phyloP scores from a whole-genome alignment of 345 rosid genomes.

The Hypericum androsaemum region DNA sequence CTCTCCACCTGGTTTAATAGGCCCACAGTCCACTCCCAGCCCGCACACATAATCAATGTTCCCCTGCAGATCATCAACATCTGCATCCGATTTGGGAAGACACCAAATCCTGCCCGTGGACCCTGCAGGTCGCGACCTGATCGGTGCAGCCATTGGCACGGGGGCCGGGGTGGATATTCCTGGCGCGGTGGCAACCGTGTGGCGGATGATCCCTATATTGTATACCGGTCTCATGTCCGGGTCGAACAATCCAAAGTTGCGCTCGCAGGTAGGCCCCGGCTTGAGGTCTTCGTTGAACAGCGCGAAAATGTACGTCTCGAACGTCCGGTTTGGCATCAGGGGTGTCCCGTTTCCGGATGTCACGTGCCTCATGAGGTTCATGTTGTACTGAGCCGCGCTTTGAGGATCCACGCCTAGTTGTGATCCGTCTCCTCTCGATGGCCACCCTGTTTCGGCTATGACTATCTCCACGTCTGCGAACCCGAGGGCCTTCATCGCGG shows the following conservation, averaged over 20 bases:
- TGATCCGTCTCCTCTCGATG: slow-evolving; percentile 48
- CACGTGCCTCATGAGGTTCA: slow-evolving; percentile 50
- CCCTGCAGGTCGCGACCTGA: slow-evolving; percentile 3
- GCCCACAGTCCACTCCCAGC: slow-evolving; percentile 38
- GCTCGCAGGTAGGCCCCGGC: slow-evolving; percentile 57
- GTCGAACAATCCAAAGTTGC: slow-evolving; percentile 63
- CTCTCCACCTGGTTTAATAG: slow-evolving; percentile 35
- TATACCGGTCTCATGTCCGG: slow-evolving; percentile 64
- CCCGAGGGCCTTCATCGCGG: slow-evolving; percentile 61
- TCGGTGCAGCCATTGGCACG: slow-evolving; percentile 14
- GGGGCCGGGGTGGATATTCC: slow-evolving; percentile 22
- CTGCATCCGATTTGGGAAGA: slow-evolving; percentile 39
- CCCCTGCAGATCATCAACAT: slow-evolving; percentile 41
- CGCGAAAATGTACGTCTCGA: slow-evolving; percentile 78
- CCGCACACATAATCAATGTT: slow-evolving; percentile 71
- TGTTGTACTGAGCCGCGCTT: slow-evolving; percentile 56
- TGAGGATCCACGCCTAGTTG: slow-evolving; percentile 48
- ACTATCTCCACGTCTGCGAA: slow-evolving; percentile 64
- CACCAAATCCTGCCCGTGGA: slow-evolving; percentile 33
- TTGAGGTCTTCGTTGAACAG: slow-evolving; percentile 84
- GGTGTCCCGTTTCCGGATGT: slow-evolving; percentile 65
- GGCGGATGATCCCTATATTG: slow-evolving; percentile 57
- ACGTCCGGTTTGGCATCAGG: slow-evolving; percentile 69
- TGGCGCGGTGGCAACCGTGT: slow-evolving; percentile 52
- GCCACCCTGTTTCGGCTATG: slow-evolving; percentile 91